Percentiles rank a stretch among this genome's conserved stretches.
Conservation (phyloP, 139 green algal species). For the Tetraselmis striata region DNA sequence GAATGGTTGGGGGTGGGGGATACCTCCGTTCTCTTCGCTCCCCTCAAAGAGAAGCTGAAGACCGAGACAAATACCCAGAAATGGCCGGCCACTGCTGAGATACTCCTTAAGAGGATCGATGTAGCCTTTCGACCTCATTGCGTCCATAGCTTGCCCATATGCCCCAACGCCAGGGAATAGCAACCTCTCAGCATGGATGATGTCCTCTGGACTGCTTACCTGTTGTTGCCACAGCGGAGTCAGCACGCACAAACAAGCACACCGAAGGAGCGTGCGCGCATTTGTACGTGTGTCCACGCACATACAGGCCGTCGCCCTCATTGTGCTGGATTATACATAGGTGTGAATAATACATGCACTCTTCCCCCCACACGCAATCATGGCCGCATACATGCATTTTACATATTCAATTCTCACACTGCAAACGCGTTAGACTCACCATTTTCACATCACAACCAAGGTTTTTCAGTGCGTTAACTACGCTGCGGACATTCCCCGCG, state of each 20-base stretch:
- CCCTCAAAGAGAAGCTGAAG: constrained; percentile 97
- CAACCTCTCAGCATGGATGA: constrained; percentile 63
- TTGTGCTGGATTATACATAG: no score
- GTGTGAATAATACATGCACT: no score
- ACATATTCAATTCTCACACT: no score
- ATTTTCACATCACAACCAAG: constrained; percentile 88
- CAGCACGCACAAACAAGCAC: background rate
- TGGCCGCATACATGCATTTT: no score
- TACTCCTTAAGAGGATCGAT: constrained; percentile 77
- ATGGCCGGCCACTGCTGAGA: constrained; percentile 75
- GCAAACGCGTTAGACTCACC: constrained; percentile 56
- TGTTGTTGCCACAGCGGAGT: background rate
- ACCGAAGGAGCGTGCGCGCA: no score
- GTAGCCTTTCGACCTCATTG: constrained; percentile 59
- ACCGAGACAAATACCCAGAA: constrained; percentile 96
- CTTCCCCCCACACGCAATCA: no score
- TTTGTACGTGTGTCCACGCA: no score
- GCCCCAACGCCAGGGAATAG: constrained; percentile 95
- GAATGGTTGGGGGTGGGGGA: no score
- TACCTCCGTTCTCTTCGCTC: constrained; percentile 85
- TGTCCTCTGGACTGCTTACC: constrained; percentile 53
- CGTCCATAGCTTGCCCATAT: constrained; percentile 83
- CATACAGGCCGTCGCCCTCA: no score
- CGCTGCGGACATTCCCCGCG: constrained; percentile 92
- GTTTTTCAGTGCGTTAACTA: constrained; percentile 90